Base-by-base conservation (phyloP, 768 basidiomycete genomes). In the Calocybe indica region DNA sequence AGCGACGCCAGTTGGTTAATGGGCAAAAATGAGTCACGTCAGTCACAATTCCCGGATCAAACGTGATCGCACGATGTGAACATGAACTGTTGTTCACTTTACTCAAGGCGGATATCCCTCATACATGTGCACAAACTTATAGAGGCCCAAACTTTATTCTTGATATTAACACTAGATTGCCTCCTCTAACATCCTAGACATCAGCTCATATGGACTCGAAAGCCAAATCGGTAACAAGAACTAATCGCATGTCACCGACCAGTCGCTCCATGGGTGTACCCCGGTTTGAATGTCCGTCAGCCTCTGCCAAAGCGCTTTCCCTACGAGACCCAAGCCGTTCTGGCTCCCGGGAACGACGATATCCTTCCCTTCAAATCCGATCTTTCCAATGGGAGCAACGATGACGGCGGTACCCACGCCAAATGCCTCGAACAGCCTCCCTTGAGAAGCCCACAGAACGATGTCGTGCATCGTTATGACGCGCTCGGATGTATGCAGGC, bases 351-450 rank as follows among this genome's bases (percentile, higher is more conserved):
- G 83, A 7, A 88, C 60, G 4, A 65, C 52, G 31, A 84, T 56
- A 33, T 79, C 78, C 39, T 58, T 55, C 0, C 67, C 67, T 45
- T 66, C 58, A 45, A 73, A 79, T 10, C 77, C 74, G 57, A 92
- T 84, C 36, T 72, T 72, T 15, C 78, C 74, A 2, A 85, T 71
- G 7, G 82, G 74, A 0, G 75, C 80, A 35, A 92, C 78, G 40
- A 88, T 72, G 10, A 79, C 86, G 1, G 87, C 90, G 0, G 84
- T 88, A 7, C 92, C 92, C 4, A 85, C 78, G 9, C 82, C 80
- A 54, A 96, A 88, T 5, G 80, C 73, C 65, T 95, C 93, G 12
- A 80, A 60, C 8, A 94, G 65, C 7, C 64, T 70, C 11, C 82
- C 86, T 13, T 78, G 64, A 29, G 70, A 60, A 6, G 73, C 65